Base-by-base conservation (phyloP, 768 basidiomycete genomes). In the Tricholoma hemisulphureum region DNA sequence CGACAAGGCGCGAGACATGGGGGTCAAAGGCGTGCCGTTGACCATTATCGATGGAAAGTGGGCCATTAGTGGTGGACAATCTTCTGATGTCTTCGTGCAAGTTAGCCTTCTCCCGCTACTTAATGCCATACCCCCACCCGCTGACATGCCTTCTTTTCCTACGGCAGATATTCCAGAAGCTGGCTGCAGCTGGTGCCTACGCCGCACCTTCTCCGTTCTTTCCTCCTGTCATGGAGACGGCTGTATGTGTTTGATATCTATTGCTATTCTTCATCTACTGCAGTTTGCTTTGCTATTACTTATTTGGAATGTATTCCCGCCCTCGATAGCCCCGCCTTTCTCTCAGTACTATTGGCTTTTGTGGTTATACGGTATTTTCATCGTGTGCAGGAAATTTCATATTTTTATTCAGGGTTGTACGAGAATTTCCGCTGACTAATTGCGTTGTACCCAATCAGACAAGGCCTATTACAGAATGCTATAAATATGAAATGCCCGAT, bases 11-110 rank as follows among this genome's bases (percentile, higher is more conserved):
- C 81, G 84, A 54, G 72, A 75, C 39, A 81, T 85, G 56, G 90
- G 90, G 16, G 83, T 93, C 51, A 85, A 82, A 5, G 90, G 91
- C 35, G 89, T 93, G 3, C 91, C 91, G 7, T 83, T 91, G 75
- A 87, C 84, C 24, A 83, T 93, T 64, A 87, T 93, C 62, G 85
- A 91, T 67, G 81, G 83, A 11, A 87, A 86, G 66, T 93, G 88
- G 86, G 88, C 85, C 5, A 80, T 91, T 24, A 85, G 81, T 51
- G 90, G 90, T 8, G 86, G 85, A 9, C 90, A 91, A 70, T 82
- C 83, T 4, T 78, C 85, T 43, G 88, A 89, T 39, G 84, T 86
- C 2, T 91, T 83, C 65, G 73, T 86, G 29, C 83, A 87, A 78
- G 89, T 87, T 58, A 63, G 78, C 64, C 16, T 4, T 32, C 49